These are phyloP conservation scores for Globisporangium solare DNA, from an alignment of 352 stramenopile genomes.

Conservation along the genomic window DNA sequence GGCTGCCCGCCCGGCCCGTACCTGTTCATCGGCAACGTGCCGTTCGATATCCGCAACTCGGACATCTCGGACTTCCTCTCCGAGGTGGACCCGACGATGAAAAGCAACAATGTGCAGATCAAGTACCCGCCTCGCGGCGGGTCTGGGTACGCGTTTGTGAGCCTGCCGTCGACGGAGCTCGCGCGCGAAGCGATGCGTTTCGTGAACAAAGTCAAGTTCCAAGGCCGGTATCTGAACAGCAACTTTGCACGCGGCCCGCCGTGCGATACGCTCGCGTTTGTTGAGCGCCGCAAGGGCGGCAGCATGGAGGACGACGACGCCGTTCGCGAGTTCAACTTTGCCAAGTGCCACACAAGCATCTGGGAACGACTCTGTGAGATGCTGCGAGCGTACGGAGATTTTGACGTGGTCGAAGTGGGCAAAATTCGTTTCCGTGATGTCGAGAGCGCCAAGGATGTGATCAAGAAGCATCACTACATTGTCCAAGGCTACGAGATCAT, in stretches of 20 bases:
- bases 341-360: slow-evolving; percentile 29
- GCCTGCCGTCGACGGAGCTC: slow-evolving; percentile 42
- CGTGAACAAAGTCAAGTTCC: slow-evolving; percentile 32
- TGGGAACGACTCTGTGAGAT: slow-evolving; percentile 43
- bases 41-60: slow-evolving; percentile 22
- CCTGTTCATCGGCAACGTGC: slow-evolving; percentile 69
- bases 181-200: slow-evolving; percentile 53
- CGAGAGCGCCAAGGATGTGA: slow-evolving; percentile 56
- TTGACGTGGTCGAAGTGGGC: slow-evolving; percentile 34
- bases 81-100: slow-evolving; percentile 42
- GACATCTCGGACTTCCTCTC: slow-evolving; percentile 57
- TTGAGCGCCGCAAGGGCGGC: slow-evolving; percentile 32
- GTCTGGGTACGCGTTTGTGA: slow-evolving; percentile 64
- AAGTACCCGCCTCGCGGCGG: slow-evolving; percentile 36
- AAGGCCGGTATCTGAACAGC: slow-evolving; percentile 35
- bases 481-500: slow-evolving; percentile 54
- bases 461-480: slow-evolving; percentile 39
- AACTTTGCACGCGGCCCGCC: slow-evolving; percentile 71
- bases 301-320: slow-evolving; percentile 33
- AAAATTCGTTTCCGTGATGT: slow-evolving; percentile 50
- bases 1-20: slow-evolving; percentile 65
- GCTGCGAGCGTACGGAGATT: slow-evolving; percentile 41
- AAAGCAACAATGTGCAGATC: slow-evolving; percentile 45
- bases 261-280: slow-evolving; percentile 59
- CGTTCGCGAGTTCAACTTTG: slow-evolving; percentile 44